These are phyloP conservation scores for Saprolegnia parasitica DNA, from an alignment of 352 stramenopile species.

Conservation along the genomic window DNA sequence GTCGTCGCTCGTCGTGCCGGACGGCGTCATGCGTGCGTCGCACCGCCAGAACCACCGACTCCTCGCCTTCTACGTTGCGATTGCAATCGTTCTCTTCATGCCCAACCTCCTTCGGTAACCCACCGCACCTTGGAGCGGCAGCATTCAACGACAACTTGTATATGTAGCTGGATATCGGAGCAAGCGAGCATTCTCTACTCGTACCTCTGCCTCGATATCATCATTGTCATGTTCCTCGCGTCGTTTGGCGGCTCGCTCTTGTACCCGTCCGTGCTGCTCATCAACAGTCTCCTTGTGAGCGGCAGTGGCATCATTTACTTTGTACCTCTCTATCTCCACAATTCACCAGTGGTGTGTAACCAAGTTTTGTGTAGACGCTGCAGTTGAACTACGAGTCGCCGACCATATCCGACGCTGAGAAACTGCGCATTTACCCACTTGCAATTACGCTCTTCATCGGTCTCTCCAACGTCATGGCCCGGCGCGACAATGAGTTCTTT, in stretches of 20 bases:
- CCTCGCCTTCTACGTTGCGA: not conserved
- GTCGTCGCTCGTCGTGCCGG: not conserved
- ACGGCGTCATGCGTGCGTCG: not conserved
- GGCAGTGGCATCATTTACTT: slow-evolving; percentile 39
- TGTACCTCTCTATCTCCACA: slow-evolving; percentile 10
- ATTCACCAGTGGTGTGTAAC: too few species aligned
- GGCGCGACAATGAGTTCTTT: slow-evolving; percentile 76
- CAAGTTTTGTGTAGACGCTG: slow-evolving; percentile 10
- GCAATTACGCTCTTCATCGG: slow-evolving; percentile 76
- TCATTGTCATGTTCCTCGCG: slow-evolving; percentile 80
- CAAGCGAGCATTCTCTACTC: slow-evolving; percentile 41
- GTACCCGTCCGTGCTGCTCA: slow-evolving; percentile 34
- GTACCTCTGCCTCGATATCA: slow-evolving; percentile 71
- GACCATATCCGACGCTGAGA: slow-evolving; percentile 5
- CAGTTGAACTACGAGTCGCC: not conserved
- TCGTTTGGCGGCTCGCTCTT: slow-evolving; percentile 77
- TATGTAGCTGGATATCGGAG: slow-evolving; percentile 19
- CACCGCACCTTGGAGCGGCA: not conserved
- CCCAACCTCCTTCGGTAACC: slow-evolving; percentile 22
- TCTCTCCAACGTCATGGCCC: slow-evolving; percentile 77
- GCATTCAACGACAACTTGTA: not conserved
- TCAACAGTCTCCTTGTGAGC: slow-evolving; percentile 42
- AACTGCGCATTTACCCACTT: slow-evolving; percentile 48
- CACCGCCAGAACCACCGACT: not conserved
- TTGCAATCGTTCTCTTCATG: not conserved